Evolutionary conservation across 2,329 filamentous ascomycete genomes (phyloP).

Genomic region (Fusarium buxicola): DNA sequence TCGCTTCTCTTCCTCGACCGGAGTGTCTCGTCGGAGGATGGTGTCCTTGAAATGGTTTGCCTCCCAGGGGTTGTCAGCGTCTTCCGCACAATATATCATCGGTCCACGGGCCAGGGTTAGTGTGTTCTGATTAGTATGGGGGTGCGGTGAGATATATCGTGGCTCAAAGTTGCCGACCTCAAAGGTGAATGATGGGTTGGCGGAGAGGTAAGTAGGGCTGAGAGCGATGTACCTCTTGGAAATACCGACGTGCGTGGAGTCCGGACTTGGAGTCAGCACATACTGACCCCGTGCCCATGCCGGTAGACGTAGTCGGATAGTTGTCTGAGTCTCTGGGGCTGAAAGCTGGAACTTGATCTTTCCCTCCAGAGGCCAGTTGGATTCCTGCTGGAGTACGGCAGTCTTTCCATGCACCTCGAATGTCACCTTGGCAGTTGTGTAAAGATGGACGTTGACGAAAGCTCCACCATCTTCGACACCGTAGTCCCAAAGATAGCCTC

Average conservation of each 20-base stretch:
- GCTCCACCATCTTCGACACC: constrained; percentile 43
- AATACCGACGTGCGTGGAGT: constrained; percentile 22
- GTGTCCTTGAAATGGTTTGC: constrained; percentile 31
- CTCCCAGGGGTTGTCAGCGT: constrained; percentile 47
- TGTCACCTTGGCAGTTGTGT: constrained; percentile 59
- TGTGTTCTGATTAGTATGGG: constrained; percentile 66
- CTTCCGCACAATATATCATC: constrained; percentile 70
- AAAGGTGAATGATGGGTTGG: constrained; percentile 52
- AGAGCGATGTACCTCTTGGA: constrained; percentile 64
- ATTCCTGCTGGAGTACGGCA: constrained; percentile 54
- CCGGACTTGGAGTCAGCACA: constrained; percentile 51
- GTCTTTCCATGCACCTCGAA: constrained; percentile 51
- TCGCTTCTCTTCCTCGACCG: constrained; percentile 11
- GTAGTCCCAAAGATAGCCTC: constrained; percentile 67
- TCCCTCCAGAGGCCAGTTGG: constrained; percentile 69
- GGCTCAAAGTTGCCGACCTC: constrained; percentile 59
- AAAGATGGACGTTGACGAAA: constrained; percentile 67
- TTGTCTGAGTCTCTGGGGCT: constrained; percentile 44
- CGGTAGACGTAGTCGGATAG: constrained; percentile 65
- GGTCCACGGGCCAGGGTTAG: constrained; percentile 67
- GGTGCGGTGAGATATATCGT: constrained; percentile 64
- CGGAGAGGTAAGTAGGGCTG: constrained; percentile 52
- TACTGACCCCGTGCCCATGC: constrained; percentile 58
- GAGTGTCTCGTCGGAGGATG: background rate
- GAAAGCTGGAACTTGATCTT: constrained; percentile 59